Percentiles rank a stretch among this genome's conserved stretches.
Evolutionary conservation across 2,329 filamentous ascomycete genomes (phyloP).

Genomic region (Talaromyces sp.): DNA sequence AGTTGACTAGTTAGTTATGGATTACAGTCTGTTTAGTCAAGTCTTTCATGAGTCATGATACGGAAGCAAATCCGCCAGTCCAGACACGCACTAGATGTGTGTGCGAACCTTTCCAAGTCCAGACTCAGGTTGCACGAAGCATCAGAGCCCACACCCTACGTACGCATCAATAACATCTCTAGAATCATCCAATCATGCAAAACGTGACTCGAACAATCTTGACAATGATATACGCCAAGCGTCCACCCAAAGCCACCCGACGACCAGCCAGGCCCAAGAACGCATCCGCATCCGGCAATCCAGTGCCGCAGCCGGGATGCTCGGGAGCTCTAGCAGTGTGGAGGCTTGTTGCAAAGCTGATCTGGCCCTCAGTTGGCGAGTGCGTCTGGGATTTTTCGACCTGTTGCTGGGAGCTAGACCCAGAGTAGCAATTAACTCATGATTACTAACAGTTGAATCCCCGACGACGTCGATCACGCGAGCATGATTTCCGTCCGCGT

Average conservation of each 20-base stretch:
- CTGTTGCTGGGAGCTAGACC: neutral
- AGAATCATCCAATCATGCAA: neutral
- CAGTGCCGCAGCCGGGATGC: constrained; percentile 5
- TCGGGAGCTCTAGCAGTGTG: neutral
- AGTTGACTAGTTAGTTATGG: too few species aligned
- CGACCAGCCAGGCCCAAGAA: neutral
- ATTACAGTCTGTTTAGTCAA: neutral
- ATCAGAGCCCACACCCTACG: neutral
- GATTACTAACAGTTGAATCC: neutral
- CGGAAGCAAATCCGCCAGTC: neutral
- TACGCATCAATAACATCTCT: neutral
- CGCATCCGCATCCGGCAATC: constrained; percentile 3
- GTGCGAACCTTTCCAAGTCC: neutral
- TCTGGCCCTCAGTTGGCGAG: neutral
- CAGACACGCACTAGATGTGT: neutral
- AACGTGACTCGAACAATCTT: neutral
- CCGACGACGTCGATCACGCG: constrained; percentile 6
- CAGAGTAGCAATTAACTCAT: constrained; percentile 5
- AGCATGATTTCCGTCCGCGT: neutral
- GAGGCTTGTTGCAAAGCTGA: neutral
- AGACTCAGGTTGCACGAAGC: neutral
- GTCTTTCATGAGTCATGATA: neutral
- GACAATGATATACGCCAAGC: constrained; percentile 1
- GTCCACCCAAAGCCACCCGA: neutral
- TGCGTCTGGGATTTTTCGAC: neutral